Conservation (phyloP, 1,139 yeast genomes). For the Pichia sp. region DNA sequence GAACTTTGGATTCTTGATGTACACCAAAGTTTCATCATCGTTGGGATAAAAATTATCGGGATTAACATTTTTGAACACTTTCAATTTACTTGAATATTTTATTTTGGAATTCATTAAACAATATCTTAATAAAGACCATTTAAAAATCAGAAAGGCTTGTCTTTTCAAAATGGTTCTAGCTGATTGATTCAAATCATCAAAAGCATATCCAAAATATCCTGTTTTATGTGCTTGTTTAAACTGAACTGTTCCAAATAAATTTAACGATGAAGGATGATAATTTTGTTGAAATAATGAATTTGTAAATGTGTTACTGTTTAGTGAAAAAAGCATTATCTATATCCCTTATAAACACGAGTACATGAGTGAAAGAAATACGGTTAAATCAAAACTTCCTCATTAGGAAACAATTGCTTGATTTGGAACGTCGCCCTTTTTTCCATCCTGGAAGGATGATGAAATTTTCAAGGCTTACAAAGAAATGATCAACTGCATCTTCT, state of each 20-base stretch:
- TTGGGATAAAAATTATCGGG: constrained; percentile 1
- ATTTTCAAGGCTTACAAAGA: too few relatives aligned
- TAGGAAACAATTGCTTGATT: neutral
- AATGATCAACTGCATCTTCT: too few relatives aligned
- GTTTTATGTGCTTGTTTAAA: neutral
- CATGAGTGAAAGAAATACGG: too few relatives aligned
- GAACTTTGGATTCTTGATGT: constrained; percentile 3
- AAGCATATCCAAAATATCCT: neutral
- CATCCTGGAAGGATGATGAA: neutral
- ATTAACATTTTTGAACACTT: neutral
- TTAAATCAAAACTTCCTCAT: neutral
- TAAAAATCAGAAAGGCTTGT: neutral
- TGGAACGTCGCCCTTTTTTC: neutral
- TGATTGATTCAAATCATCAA: neutral
- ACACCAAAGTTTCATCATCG: neutral
- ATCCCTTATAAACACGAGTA: too few relatives aligned
- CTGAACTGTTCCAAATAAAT: neutral
- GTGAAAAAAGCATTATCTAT: neutral
- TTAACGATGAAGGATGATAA: neutral
- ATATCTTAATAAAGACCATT: neutral
- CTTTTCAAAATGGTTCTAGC: neutral
- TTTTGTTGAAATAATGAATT: neutral
- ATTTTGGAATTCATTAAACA: neutral
- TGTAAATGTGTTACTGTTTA: neutral
- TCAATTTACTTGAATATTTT: neutral